A percentile compares a stretch with the other conserved stretches of the same genome.
phyloP scores from a whole-genome alignment of 257 asterid genomes.

The Salvia splendens region DNA sequence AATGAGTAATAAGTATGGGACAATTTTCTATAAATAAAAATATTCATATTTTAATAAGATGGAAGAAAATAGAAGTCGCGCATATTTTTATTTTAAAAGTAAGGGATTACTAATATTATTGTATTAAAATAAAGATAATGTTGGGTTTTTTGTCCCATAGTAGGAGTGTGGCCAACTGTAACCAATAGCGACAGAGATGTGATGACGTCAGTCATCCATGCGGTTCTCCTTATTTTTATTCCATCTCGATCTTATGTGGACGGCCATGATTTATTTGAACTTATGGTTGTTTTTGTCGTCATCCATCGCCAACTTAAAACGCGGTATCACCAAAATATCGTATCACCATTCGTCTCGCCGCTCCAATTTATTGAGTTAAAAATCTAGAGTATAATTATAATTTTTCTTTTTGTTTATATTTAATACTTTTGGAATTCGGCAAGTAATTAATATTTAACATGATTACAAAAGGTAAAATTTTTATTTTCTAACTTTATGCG shows the following conservation, averaged over 20 bases:
- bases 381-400: no score
- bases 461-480: background rate
- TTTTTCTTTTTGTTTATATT: no score
- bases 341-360: background rate
- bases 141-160: slow-evolving; percentile 1
- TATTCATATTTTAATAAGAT: no score
- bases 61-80: no score
- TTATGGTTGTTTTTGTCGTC: background rate
- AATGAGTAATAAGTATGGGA: no score
- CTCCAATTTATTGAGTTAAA: no score
- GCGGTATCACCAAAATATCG: background rate
- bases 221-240: slow-evolving; percentile 20
- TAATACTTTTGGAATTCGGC: no score
- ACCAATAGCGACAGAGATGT: slow-evolving; percentile 40
- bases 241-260: slow-evolving; percentile 14
- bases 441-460: no score
- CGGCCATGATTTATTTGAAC: slow-evolving; percentile 1
- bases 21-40: no score
- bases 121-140: no score
- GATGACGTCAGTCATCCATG: slow-evolving; percentile 33
- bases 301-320: background rate
- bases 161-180: background rate
- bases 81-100: no score
- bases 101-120: no score
- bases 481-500: background rate